phyloP scores from a whole-genome alignment of 2,329 filamentous ascomycete genomes.

The Leptographium flavum region DNA sequence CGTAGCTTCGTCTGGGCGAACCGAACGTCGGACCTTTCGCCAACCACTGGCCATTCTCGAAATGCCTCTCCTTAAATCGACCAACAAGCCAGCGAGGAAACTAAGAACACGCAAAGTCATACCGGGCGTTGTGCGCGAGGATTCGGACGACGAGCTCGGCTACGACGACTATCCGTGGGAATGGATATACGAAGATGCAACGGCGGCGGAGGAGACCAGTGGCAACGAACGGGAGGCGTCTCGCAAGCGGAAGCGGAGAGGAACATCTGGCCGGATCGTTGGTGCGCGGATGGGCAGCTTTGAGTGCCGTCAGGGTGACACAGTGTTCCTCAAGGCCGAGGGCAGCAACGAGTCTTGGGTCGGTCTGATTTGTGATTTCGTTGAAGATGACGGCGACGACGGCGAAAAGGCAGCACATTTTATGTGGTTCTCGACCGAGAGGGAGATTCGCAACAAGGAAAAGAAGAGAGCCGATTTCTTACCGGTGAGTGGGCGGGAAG shows the following conservation, averaged over 20 bases:
- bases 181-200: conserved; percentile 52
- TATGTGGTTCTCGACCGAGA: conserved; percentile 91
- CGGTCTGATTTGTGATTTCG: conserved; percentile 72
- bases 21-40: not conserved
- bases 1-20: too few species aligned
- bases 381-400: conserved; percentile 52
- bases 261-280: conserved; percentile 42
- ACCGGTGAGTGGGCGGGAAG: conserved; percentile 28
- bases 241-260: conserved; percentile 19
- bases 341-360: conserved; percentile 83
- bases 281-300: conserved; percentile 75
- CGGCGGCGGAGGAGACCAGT: conserved; percentile 4
- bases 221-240: not conserved
- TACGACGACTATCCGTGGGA: conserved; percentile 61
- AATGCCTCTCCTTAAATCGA: conserved; percentile 9
- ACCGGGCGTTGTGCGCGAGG: conserved; percentile 53
- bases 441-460: conserved; percentile 70
- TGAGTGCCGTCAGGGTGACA: conserved; percentile 67
- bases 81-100: conserved; percentile 1
- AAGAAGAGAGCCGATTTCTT: conserved; percentile 73
- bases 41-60: not conserved
- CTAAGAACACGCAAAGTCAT: conserved; percentile 10
- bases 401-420: conserved; percentile 73
- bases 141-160: conserved; percentile 80
- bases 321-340: conserved; percentile 76